These are phyloP conservation scores for Dichotomopilus funicola DNA, from an alignment of 2,329 filamentous ascomycete species.

Conservation along the genomic window DNA sequence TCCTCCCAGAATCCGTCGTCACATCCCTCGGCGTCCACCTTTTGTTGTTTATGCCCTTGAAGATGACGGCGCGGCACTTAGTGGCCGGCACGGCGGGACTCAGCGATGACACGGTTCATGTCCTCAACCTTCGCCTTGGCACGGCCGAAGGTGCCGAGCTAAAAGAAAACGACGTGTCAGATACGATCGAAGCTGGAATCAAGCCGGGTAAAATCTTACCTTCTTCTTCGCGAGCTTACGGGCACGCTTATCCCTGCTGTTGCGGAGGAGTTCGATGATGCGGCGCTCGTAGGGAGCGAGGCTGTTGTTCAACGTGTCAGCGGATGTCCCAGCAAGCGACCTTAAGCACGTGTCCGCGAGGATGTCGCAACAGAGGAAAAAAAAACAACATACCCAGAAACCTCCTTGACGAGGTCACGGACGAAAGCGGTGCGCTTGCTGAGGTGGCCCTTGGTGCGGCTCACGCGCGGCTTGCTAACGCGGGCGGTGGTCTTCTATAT, in stretches of 20 bases:
- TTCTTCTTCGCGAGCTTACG: conserved; percentile 99
- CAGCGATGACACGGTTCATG: conserved; percentile 95
- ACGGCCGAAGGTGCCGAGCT: conserved; percentile 98
- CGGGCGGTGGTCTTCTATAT: conserved; percentile 76
- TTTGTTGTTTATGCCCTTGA: background rate
- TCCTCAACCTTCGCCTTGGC: conserved; percentile 99
- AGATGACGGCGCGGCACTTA: conserved; percentile 33
- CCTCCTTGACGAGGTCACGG: conserved; percentile 96
- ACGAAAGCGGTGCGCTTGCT: conserved; percentile 98
- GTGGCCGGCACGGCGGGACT: conserved; percentile 66
- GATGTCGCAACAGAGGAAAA: background rate
- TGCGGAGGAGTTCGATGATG: conserved; percentile 97
- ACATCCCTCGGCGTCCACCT: conserved; percentile 13
- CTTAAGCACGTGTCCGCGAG: background rate
- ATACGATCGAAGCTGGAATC: conserved; percentile 20
- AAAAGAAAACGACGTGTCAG: conserved; percentile 7
- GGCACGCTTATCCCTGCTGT: conserved; percentile 99
- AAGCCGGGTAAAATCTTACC: conserved; percentile 47
- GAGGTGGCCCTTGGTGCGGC: conserved; percentile 89
- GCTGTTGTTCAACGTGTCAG: conserved; percentile 34
- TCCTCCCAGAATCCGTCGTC: conserved; percentile 13
- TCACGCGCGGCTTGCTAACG: conserved; percentile 71
- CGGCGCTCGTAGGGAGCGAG: conserved; percentile 96
- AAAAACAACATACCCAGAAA: conserved; percentile 68
- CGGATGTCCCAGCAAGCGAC: background rate